A percentile compares a stretch with the other conserved stretches of the same genome.
Evolutionary conservation across 257 asterid species (phyloP).

Genomic region (Paulownia fortunei): DNA sequence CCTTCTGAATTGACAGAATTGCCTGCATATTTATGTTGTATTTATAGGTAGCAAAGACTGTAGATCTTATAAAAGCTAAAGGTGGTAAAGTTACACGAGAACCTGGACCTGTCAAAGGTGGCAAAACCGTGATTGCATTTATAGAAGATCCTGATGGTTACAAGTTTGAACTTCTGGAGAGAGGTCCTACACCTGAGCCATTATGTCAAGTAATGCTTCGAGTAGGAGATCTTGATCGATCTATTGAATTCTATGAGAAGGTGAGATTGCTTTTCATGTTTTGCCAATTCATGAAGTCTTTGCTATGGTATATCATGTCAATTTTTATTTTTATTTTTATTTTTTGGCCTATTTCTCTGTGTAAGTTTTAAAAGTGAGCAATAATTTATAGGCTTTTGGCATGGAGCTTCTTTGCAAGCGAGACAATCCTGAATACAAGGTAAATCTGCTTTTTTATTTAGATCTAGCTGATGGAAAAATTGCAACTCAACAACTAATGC

Average conservation of each 20-base stretch:
- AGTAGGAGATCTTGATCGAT: slow-evolving; percentile 94
- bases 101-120: slow-evolving; percentile 99
- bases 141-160: slow-evolving; percentile 98
- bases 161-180: slow-evolving; percentile 94
- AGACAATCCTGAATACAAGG: slow-evolving; percentile 99
- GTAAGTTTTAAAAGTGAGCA: slow-evolving; percentile 8
- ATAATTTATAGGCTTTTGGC: slow-evolving; percentile 73
- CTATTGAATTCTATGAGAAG: slow-evolving; percentile 90
- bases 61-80: slow-evolving; percentile 89
- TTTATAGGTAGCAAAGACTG: slow-evolving; percentile 77
- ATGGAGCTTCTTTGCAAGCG: slow-evolving; percentile 96
- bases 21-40: slow-evolving; percentile 7
- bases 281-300: slow-evolving; percentile 17
- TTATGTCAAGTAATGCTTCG: slow-evolving; percentile 98
- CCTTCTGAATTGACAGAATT: not conserved
- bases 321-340: not conserved
- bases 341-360: not conserved
- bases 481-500: not conserved
- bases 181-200: slow-evolving; percentile 98
- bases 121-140: slow-evolving; percentile 92
- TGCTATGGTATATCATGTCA: not conserved
- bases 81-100: slow-evolving; percentile 97
- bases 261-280: slow-evolving; percentile 42
- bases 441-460: slow-evolving; percentile 31
- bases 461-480: slow-evolving; percentile 16